Evolutionary conservation across 2,329 filamentous ascomycete species (phyloP).

Genomic region (Paracoccidioides brasiliensis): DNA sequence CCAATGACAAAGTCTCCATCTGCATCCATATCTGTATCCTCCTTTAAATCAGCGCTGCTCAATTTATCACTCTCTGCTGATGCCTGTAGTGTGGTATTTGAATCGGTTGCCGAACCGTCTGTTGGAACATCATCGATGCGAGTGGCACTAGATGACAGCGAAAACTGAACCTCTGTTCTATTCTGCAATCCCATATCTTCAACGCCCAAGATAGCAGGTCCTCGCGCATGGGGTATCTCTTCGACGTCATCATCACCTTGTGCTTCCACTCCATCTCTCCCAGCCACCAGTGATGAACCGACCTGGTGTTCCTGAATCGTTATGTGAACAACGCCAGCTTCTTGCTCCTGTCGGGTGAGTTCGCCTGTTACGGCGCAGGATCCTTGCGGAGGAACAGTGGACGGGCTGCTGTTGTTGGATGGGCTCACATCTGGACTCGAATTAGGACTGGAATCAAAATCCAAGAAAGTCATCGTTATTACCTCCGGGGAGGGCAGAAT

Average conservation of each 20-base stretch:
- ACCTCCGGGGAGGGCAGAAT: constrained; percentile 10
- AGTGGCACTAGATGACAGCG: constrained; percentile 16
- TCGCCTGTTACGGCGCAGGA: constrained; percentile 59
- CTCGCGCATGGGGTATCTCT: constrained; percentile 61
- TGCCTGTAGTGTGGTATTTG: constrained; percentile 9
- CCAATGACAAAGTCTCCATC: constrained; percentile 30
- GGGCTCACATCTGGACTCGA: constrained; percentile 2
- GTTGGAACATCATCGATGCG: constrained; percentile 10
- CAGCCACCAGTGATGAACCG: constrained; percentile 13
- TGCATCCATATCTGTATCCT: constrained; percentile 16
- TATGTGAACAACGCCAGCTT: constrained; percentile 62
- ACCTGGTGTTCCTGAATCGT: constrained; percentile 37
- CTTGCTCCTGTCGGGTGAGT: constrained; percentile 72
- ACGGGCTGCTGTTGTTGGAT: background rate
- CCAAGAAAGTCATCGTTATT: constrained; percentile 15
- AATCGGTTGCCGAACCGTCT: constrained; percentile 9
- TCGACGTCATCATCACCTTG: constrained; percentile 46
- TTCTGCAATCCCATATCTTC: constrained; percentile 72
- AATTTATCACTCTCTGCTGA: constrained; percentile 3
- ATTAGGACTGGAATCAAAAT: constrained; percentile 10
- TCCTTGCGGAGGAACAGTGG: constrained; percentile 21
- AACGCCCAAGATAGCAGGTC: constrained; percentile 72
- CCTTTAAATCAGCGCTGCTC: constrained; percentile 6
- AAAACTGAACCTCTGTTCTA: constrained; percentile 34
- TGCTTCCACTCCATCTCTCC: constrained; percentile 9